phyloP scores from a whole-genome alignment of 2,329 filamentous ascomycete species.

The Dothidotthia symphoricarpi region DNA sequence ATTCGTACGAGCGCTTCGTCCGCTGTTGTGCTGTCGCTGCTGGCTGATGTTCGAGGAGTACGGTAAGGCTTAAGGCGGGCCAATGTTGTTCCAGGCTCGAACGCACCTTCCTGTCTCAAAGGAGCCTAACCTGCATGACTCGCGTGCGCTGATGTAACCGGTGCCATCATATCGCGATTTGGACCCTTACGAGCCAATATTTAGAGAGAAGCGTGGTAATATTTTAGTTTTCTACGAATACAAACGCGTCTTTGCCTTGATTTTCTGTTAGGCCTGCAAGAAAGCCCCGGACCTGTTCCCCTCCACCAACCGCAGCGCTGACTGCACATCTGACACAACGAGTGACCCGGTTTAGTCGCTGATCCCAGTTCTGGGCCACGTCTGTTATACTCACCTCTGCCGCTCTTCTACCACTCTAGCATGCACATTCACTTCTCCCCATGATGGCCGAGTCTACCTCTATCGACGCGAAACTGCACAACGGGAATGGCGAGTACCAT shows the following conservation, averaged over 20 bases:
- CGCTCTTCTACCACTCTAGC: conserved; percentile 12
- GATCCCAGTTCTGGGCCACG: conserved; percentile 29
- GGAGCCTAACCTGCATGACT: background rate
- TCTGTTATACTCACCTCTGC: conserved; percentile 14
- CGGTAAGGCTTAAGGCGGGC: conserved; percentile 21
- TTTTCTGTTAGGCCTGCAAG: conserved; percentile 3
- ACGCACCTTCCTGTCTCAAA: conserved; percentile 9
- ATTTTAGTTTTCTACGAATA: no score
- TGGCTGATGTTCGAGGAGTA: conserved; percentile 19
- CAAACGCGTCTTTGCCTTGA: no score
- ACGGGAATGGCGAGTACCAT: conserved; percentile 28
- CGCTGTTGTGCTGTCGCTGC: conserved; percentile 10
- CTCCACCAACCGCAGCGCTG: conserved; percentile 8
- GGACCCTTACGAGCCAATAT: no score
- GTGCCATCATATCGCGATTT: no score
- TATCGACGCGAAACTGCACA: conserved; percentile 21
- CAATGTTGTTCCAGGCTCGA: conserved; percentile 19
- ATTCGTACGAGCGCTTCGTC: conserved; percentile 4
- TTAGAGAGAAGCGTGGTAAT: no score
- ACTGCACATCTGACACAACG: conserved; percentile 18
- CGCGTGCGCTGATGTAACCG: conserved; percentile 1
- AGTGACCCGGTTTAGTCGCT: conserved; percentile 22
- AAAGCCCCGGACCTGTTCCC: background rate
- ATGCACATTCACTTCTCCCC: conserved; percentile 17
- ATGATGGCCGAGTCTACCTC: conserved; percentile 38